Evolutionary conservation across 2,329 filamentous ascomycete genomes (phyloP), one percentile per base, ranked within the genome.

Genomic region (Aspergillus amoenus): DNA sequence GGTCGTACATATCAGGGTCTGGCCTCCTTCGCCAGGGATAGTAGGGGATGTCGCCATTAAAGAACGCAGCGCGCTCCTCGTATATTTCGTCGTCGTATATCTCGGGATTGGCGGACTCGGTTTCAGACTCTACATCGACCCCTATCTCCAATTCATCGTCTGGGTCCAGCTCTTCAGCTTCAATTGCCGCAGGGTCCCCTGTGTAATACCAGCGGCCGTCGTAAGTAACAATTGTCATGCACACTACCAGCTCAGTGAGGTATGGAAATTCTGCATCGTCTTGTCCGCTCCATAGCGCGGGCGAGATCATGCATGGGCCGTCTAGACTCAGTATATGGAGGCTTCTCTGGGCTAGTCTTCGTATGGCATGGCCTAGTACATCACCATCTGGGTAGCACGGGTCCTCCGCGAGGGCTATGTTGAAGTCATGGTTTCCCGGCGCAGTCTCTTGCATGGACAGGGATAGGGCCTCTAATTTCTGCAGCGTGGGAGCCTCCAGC

Each of bases 121-220:
- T 3, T 3, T 27, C 24, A 3, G 27, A 30, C 27, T 30, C 27
- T 9, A 11, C 27, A 1, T 11, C 27, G 27, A 9, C 27, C 4
- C 8, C 27, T 9, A 30, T 30, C 0, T 11, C 9, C 8, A 30
- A 30, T 30, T 30, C 27, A 4, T 30, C 27, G 3, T 11, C 8
- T 30, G 27, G 3, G 9, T 30, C 9, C 9, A 30, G 27, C 27
- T 30, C 27, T 11, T 9, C 4, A 4, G 27, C 8, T 3, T 3
- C 9, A 11, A 9, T 11, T 9, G 9, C 27, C 2, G 27, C 27
- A 30, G 27, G 40, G 15, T 53, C 30, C 8, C 50, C 42, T 5
- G 41, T 40, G n/a, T 54, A 54, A 12, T 40, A 47, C 51, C 51
- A 54, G 3, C 43, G 51, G 37, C 42, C 51, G 34, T 54, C 51